These are phyloP conservation scores for Pulveroboletus sp. DNA, from an alignment of 1,284 basidiomycete genomes.

Conservation along the genomic window DNA sequence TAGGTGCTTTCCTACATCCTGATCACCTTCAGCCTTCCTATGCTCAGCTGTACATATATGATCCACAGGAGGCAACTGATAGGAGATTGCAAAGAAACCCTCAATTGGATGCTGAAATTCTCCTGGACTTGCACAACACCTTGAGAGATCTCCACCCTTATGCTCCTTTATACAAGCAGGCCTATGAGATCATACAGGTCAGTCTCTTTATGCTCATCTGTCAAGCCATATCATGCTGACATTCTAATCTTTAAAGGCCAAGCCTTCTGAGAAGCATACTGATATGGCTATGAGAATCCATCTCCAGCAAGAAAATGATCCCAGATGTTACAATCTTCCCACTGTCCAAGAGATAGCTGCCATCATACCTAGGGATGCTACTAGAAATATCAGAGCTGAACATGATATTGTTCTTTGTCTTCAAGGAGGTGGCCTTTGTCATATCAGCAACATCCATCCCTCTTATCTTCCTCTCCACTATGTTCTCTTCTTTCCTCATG, in stretches of 20 bases:
- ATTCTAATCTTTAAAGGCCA: too few species aligned
- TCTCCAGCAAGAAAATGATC: conserved; percentile 10
- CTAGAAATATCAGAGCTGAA: too few species aligned
- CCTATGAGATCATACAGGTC: too few species aligned
- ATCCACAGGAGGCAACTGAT: conserved; percentile 31
- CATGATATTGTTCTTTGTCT: too few species aligned
- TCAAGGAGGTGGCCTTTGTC: too few species aligned
- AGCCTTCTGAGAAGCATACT: too few species aligned
- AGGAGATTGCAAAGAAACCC: conserved; percentile 22
- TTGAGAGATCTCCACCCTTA: conserved; percentile 30
- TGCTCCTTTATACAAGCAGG: conserved; percentile 7
- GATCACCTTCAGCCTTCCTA: conserved; percentile 24
- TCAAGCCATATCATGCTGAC: too few species aligned
- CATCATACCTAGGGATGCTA: too few species aligned
- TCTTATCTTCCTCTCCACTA: too few species aligned
- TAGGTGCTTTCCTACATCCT: background rate
- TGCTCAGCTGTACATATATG: conserved; percentile 36
- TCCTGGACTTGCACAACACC: conserved; percentile 29
- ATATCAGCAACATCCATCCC: too few species aligned
- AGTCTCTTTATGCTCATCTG: too few species aligned
- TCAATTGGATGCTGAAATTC: conserved; percentile 16
- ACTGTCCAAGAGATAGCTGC: conserved; percentile 18
- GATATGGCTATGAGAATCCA: background rate
- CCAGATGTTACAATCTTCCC: background rate
- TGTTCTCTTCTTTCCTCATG: too few species aligned